Evolutionary conservation across 2,329 filamentous ascomycete genomes (phyloP).

Genomic region (Geosmithia morbida): DNA sequence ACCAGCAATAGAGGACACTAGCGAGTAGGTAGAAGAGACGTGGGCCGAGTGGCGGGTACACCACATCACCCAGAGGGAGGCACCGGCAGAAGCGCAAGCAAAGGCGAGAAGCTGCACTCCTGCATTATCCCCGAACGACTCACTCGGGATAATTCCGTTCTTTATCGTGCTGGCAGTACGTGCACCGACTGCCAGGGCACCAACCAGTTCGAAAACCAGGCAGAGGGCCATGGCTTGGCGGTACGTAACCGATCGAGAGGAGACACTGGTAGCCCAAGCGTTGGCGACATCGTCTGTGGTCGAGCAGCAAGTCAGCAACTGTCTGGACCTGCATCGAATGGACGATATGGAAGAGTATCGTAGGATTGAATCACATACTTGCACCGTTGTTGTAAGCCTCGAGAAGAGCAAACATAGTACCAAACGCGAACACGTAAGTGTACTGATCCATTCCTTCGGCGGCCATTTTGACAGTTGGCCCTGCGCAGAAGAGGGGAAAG

Average conservation of each 20-base stretch:
- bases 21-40: slow-evolving; percentile 59
- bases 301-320: not conserved
- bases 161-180: slow-evolving; percentile 67
- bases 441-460: slow-evolving; percentile 24
- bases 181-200: slow-evolving; percentile 51
- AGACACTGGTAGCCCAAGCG: slow-evolving; percentile 68
- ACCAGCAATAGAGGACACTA: slow-evolving; percentile 54
- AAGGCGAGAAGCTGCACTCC: slow-evolving; percentile 57
- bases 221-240: slow-evolving; percentile 53
- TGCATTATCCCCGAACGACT: slow-evolving; percentile 43
- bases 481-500: not conserved
- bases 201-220: slow-evolving; percentile 52
- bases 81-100: slow-evolving; percentile 47
- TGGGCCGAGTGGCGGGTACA: slow-evolving; percentile 60
- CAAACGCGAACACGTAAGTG: slow-evolving; percentile 59
- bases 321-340: not conserved
- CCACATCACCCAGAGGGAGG: slow-evolving; percentile 67
- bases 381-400: slow-evolving; percentile 71
- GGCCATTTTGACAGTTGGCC: not conserved
- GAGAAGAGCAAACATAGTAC: slow-evolving; percentile 61
- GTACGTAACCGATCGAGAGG: slow-evolving; percentile 62
- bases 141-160: slow-evolving; percentile 55
- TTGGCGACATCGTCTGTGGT: slow-evolving; percentile 66
- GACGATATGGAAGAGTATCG: not conserved
- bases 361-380: slow-evolving; percentile 34